Evolutionary conservation across 1,139 yeast species (phyloP), one percentile per base, ranked within the genome.

Genomic region (Nadsonia commutata): DNA sequence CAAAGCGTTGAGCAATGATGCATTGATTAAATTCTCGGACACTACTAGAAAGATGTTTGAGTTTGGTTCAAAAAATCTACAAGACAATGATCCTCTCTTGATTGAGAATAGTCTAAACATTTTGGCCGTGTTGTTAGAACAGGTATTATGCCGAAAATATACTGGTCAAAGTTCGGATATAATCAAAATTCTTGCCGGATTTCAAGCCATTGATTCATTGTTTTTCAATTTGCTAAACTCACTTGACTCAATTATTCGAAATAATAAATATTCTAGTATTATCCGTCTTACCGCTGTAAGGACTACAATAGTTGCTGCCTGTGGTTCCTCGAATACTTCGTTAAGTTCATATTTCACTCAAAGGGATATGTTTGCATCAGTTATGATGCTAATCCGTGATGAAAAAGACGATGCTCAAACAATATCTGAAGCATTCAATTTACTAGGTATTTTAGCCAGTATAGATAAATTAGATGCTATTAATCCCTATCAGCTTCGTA

Each of bases 381-480:
- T 65, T 11, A 54, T 65, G 45, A 46, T 49, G 8, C 54, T 65
- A 23, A 54, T 65, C 20, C 57, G 55, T 17, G 41, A 51, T 37
- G 51, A 54, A 2, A 56, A 50, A 8, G 43, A 50, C 5, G 53
- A 48, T 36, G 40, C 47, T 13, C 46, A 50, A 16, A 52, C 52
- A 49, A 49, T 59, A 36, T 61, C 60, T 6, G 59, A 59, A 43
- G 70, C 68, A 1, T 56, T 65, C 39, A 47, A 56, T 2, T 50
- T 64, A 19, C 51, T 65, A 8, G 70, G 68, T 2, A 49, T 64
- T 2, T 49, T 65, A 17, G 60, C 68, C 2, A 58, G 58, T 40
- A 56, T 62, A 43, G 64, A 63, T 49, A 58, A 56, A 43, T 51
- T 59, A 37, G 67, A 63, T 40, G 60, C 64, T 18, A 49, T 31